Evolutionary conservation across 108 stramenopile species (phyloP).

Genomic region (Conticribra guillardii): DNA sequence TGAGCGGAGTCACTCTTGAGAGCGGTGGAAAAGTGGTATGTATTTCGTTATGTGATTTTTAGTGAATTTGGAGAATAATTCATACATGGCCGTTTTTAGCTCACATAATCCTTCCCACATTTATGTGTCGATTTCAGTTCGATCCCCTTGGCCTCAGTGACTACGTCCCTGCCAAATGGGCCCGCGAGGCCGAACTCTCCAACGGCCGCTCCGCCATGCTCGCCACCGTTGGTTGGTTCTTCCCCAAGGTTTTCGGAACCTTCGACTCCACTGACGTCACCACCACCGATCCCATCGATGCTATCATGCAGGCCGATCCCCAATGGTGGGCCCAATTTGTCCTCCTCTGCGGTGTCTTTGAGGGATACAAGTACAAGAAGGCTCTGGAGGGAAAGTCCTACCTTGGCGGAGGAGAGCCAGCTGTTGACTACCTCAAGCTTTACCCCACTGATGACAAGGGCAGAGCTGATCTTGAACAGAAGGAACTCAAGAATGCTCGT

Average conservation of each 20-base stretch:
- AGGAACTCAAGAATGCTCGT: conserved; percentile 95
- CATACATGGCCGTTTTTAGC: too few relatives aligned
- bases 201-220: conserved; percentile 93
- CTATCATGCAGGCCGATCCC: conserved; percentile 84
- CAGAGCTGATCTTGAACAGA: conserved; percentile 77
- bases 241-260: conserved; percentile 74
- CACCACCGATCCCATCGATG: conserved; percentile 89
- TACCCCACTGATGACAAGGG: conserved; percentile 65
- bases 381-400: conserved; percentile 83
- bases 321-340: conserved; percentile 95
- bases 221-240: conserved; percentile 84
- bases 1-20: conserved; percentile 61
- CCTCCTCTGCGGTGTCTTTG: conserved; percentile 84
- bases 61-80: too few relatives aligned
- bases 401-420: conserved; percentile 80
- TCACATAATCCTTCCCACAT: background rate
- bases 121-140: conserved; percentile 48
- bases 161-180: conserved; percentile 80
- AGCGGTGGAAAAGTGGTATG: conserved; percentile 71
- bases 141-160: conserved; percentile 85
- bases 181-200: conserved; percentile 88
- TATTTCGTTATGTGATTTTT: too few relatives aligned
- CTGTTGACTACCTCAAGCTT: conserved; percentile 83
- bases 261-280: conserved; percentile 78
- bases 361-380: conserved; percentile 84